Evolutionary conservation across 2,329 filamentous ascomycete genomes (phyloP).

Genomic region (Paradendryphiella salina): DNA sequence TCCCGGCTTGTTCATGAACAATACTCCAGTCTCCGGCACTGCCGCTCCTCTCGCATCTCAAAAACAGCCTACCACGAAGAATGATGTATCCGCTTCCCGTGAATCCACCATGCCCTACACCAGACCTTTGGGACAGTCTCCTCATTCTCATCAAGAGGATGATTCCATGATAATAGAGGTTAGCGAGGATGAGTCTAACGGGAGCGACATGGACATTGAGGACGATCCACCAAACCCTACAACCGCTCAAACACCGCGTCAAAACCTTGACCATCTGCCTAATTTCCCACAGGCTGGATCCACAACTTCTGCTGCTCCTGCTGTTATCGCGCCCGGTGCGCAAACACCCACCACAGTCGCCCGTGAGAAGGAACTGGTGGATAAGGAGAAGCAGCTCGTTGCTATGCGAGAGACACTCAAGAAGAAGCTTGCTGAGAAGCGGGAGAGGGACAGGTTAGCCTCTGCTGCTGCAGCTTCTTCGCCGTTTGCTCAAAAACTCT

Average conservation of each 20-base stretch:
- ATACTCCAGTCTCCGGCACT: conserved; percentile 13
- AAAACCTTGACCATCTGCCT: conserved; percentile 19
- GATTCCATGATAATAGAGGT: conserved; percentile 79
- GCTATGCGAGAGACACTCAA: conserved; percentile 44
- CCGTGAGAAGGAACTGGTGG: conserved; percentile 50
- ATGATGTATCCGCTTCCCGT: conserved; percentile 55
- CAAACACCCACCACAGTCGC: conserved; percentile 45
- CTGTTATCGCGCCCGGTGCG: conserved; percentile 39
- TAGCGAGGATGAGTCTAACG: conserved; percentile 70
- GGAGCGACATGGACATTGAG: conserved; percentile 67
- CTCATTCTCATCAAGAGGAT: conserved; percentile 57
- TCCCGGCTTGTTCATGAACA: conserved; percentile 58
- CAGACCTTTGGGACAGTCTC: conserved; percentile 64
- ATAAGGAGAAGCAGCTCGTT: conserved; percentile 56
- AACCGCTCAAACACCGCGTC: conserved; percentile 13
- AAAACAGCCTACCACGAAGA: conserved; percentile 69
- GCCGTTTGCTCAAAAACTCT: not conserved
- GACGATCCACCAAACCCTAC: conserved; percentile 54
- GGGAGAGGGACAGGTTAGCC: conserved; percentile 24
- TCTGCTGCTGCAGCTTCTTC: conserved; percentile 20
- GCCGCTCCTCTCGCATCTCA: conserved; percentile 11
- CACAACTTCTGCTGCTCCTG: conserved; percentile 27
- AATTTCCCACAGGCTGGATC: conserved; percentile 34
- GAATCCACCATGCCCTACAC: conserved; percentile 51
- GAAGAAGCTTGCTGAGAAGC: conserved; percentile 34